A percentile compares a stretch with the other conserved stretches of the same genome.
Conservation (phyloP, 306 rosid species). For the Delonix regia region DNA sequence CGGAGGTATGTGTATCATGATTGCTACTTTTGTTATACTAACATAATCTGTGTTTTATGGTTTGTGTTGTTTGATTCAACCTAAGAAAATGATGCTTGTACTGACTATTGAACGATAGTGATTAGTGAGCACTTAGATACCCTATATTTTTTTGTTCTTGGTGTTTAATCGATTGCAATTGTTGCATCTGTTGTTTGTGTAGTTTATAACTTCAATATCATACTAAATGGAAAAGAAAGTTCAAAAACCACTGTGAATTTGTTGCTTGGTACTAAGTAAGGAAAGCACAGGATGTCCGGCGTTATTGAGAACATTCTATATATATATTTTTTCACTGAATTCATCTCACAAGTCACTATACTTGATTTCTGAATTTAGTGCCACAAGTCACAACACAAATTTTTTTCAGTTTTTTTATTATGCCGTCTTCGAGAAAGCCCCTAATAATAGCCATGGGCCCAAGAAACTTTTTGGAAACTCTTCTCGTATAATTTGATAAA, state of each 20-base stretch:
- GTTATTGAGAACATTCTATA: neutral
- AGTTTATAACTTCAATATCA: neutral
- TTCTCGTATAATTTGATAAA: neutral
- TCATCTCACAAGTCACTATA: neutral
- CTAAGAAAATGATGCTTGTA: too few relatives aligned
- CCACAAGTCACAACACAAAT: neutral
- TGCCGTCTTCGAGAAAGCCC: constrained; percentile 5
- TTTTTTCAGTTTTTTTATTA: neutral
- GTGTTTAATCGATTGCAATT: neutral
- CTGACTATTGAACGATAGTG: neutral
- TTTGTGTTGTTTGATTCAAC: constrained; percentile 2
- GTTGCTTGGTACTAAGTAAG: neutral
- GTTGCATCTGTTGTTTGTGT: neutral
- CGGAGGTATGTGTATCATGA: constrained; percentile 66
- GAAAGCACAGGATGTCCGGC: neutral
- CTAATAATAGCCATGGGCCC: constrained; percentile 1
- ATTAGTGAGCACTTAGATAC: neutral
- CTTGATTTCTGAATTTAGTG: neutral
- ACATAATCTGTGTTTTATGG: neutral
- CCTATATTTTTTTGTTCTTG: neutral
- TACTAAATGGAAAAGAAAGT: constrained; percentile 14
- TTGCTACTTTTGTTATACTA: neutral
- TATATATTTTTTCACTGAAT: neutral
- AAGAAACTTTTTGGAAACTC: neutral
- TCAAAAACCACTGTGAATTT: neutral